Base-by-base conservation (phyloP, 805 yeast species). In the Hanseniaspora pseudoguilliermondii region DNA sequence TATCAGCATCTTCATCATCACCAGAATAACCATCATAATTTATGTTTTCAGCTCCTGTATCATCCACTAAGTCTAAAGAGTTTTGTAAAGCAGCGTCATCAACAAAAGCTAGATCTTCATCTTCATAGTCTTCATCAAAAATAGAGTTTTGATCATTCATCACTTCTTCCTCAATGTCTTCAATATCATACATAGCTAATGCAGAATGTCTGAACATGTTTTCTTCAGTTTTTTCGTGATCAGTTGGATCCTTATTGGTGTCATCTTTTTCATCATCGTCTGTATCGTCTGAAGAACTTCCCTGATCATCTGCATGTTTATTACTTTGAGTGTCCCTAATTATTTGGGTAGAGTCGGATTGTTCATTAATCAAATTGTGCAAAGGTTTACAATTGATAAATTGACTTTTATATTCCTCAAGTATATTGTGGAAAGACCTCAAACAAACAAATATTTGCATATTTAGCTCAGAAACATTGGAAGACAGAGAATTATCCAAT, bases 111-210 rank as follows among this genome's bases (percentile, higher is more conserved):
- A 71, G 68, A 41, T 70, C 78, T 27, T 68, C 76, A 23, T 68
- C 68, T 27, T 68, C 73, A 9, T 73, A 78, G 23, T 68, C 73
- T 23, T 68, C 77, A 57, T 71, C 77, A 10, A 74, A 79, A 51
- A 73, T 69, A 57, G 73, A 73, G 10, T 71, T 73, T 5, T 73
- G 81, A 27, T 75, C 79, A 27, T 73, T 76, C 42, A 50, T 47
- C 13, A 79, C 84, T 36, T 81, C 84, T 46, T 79, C 78, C 59
- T 80, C 84, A 38, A 78, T 76, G 52, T 83, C 93, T 36, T 77
- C 86, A 41, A 86, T 82, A 62, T 91, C 97, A 65, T 84, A 91
- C 95, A 91, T 90, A 1, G 96, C 97, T 42, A 91, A 73, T 0
- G 97, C 86, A 0, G 97, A 90, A 65, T 93, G 90, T 41, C 84